Evolutionary conservation across 768 basidiomycete genomes (phyloP), one percentile per base, ranked within the genome.

Genomic region (Mycena metata): DNA sequence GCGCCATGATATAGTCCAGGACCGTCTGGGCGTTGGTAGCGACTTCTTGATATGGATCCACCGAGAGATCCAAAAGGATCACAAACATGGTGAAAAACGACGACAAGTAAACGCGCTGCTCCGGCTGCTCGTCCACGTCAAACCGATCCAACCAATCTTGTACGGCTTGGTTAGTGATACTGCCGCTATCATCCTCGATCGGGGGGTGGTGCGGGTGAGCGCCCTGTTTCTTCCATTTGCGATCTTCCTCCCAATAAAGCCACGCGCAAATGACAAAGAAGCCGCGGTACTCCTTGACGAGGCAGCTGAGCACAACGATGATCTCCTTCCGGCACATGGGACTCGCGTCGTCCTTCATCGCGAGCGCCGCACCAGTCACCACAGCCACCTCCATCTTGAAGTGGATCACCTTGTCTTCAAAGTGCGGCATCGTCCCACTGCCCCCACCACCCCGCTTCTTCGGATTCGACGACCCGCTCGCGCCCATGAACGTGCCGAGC

Each of bases 241-340:
- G 81, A 72, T 97, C 94, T 77, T 96, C 94, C 76, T 98, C 96
- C 90, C 94, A 94, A 76, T 98, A 96, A 11, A 95, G 82, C 96
- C 97, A 99, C 1, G 97, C 96, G 69, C 97, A 98, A 43, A 96
- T 90, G 54, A 97, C 94, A 73, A 99, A 96, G 82, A 94, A 94
- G 9, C 97, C 98, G 63, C 96, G 84, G 95, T 96, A 98, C 78
- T 99, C 97, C 78, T 96, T 93, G 42, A 96, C 96, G 23, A 99
- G 83, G 74, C 94, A 95, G 75, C 95, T 96, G 63, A 99, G 90
- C 43, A 99, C 85, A 43, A 98, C 88, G 39, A 98, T 84, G 23
- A 98, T 83, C 77, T 99, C 98, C 80, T 98, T 98, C 66, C 97
- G 85, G 13, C 96, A 97, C 91, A 98, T 94, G 0, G 98, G 97